Percentiles rank a stretch among this genome's conserved stretches.
Evolutionary conservation across 2,329 filamentous ascomycete species (phyloP).

Genomic region (Xylogone sp.): DNA sequence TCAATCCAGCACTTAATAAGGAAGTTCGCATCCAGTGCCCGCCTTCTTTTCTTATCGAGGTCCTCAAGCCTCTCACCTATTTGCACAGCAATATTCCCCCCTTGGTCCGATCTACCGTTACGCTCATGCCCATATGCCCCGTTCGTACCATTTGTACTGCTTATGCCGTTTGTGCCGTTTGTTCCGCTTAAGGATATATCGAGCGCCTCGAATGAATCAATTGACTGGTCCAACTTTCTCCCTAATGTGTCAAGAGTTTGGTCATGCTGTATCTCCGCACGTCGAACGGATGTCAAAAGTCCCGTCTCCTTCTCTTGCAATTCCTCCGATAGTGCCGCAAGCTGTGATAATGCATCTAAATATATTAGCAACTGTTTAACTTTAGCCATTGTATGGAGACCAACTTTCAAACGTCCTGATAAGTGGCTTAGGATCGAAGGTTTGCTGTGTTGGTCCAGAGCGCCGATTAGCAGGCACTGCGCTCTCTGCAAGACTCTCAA

Average conservation of each 20-base stretch:
- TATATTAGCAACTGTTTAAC: constrained; percentile 21
- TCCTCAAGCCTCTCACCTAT: constrained; percentile 94
- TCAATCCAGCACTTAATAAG: constrained; percentile 96
- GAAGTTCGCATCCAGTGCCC: constrained; percentile 91
- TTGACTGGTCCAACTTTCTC: constrained; percentile 85
- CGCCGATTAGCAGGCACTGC: constrained; percentile 76
- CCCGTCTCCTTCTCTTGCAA: constrained; percentile 89
- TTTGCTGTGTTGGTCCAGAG: constrained; percentile 60
- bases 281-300: constrained; percentile 80
- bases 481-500: constrained; percentile 85
- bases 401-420: constrained; percentile 89
- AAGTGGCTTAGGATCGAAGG: constrained; percentile 93
- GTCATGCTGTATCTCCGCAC: constrained; percentile 88
- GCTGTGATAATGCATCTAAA: constrained; percentile 60
- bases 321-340: constrained; percentile 73
- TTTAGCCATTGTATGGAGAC: constrained; percentile 9
- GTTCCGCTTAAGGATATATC: constrained; percentile 75
- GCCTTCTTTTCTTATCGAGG: constrained; percentile 83
- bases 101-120: constrained; percentile 48
- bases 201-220: constrained; percentile 85
- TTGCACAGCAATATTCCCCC: constrained; percentile 87
- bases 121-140: constrained; percentile 43
- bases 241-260: constrained; percentile 85
- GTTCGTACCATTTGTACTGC: constrained; percentile 52
- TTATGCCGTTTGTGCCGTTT: constrained; percentile 54